Evolutionary conservation across 345 rosid species (phyloP), one percentile per base, ranked within the genome.

Genomic region (Erucastrum elatum): DNA sequence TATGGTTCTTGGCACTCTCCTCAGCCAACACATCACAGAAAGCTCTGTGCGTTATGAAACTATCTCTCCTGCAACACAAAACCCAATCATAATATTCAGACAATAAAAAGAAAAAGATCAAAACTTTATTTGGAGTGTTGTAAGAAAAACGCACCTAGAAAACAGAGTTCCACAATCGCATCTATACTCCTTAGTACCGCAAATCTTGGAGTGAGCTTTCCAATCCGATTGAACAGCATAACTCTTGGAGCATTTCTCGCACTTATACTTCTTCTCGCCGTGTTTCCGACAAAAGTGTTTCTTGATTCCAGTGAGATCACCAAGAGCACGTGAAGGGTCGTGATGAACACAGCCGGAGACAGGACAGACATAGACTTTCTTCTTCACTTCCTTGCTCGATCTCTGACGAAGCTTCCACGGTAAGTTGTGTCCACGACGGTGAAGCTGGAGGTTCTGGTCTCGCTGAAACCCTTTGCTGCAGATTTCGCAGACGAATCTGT

Each of bases 241-340:
- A 67, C 90, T 89, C 90, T 95, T 95, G 0, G 94, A 86, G 66
- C 98, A 94, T 75, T 92, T 94, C 6, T 94, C 98, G 68, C 98
- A 94, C 81, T 92, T 94, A 93, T 93, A 95, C 77, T 90, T 95
- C 87, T 95, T 93, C 86, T 95, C 99, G 0, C 98, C 97, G 46
- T 95, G 99, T 84, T 95, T 95, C 73, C 99, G 86, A 80, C 96
- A 95, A 70, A 93, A 95, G 81, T 95, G 99, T 82, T 95, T 95
- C 90, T 95, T 95, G 44, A 95, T 95, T 25, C 99, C 99, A 0
- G 98, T 95, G 21, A 95, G 91, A 88, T 95, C 99, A 1, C 99
- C 99, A 0, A 95, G 80, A 17, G 99, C 99, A 71, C 98, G 83
- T 5, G 91, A 81, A 0, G 98, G 99, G 39, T 95, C 92, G 71